Base-by-base conservation (phyloP, 331 rosid genomes). In the Pyracantha coccinea region DNA sequence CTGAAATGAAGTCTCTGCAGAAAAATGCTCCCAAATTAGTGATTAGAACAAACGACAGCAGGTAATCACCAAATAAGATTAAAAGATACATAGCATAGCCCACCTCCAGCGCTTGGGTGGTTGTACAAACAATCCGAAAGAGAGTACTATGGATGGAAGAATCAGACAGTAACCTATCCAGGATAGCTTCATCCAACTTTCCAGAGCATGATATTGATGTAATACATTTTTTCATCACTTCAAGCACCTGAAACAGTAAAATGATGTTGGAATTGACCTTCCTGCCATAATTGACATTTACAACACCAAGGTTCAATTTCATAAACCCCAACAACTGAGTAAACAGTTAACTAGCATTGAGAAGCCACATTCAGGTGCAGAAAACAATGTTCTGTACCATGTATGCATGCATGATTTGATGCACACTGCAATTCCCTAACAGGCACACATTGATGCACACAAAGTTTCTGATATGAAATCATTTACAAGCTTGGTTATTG, bases 141-240 rank as follows among this genome's bases (percentile, higher is more conserved):
- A 93, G 90, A 20, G 82, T 75, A 77, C 75, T 85, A 78, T 94
- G 96, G 84, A 94, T 90, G 77, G 99, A 91, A 79, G 95, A 86
- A 84, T 94, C 97, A 71, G 88, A 84, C 64, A 89, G 91, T 55
- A 94, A 44, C 83, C 86, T 80, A 66, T 90, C 87, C 64, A 70
- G 80, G 69, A 94, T 72, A 76, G 83, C 76, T 71, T 83, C 87
- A 71, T 89, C 88, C 85, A 91, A 67, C 73, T 86, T 91, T 82
- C 76, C 88, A 69, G 78, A 27, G 78, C 41, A 58, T 61, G 91
- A 77, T 73, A 83, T 85, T 71, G 86, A 78, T 72, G 74, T 68
- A 65, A 90, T 79, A 86, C 97, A 88, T 75, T 81, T 86, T 81
- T 88, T 89, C 91, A 88, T 81, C 89, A 91, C 77, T 80, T 93